Evolutionary conservation across 805 yeast species (phyloP).

Genomic region (Wickerhamiella sorbophila): DNA sequence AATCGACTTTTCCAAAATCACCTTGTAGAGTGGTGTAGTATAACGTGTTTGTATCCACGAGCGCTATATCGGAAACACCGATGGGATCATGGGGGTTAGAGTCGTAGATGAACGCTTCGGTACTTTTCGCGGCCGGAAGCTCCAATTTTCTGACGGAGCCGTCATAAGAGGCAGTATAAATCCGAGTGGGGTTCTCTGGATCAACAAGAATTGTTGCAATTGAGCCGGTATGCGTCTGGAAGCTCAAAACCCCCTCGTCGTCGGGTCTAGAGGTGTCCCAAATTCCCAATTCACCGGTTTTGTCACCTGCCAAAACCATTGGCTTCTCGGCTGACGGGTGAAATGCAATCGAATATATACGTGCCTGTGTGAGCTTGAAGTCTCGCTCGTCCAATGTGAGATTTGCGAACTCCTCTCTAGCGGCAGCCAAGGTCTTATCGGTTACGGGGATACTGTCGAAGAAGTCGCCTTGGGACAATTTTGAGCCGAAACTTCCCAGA

Average conservation of each 20-base stretch:
- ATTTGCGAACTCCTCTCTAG: constrained; percentile 41
- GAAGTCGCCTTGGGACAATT: constrained; percentile 25
- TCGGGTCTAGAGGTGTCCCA: constrained; percentile 54
- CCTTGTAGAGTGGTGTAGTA: constrained; percentile 73
- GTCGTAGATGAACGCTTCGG: constrained; percentile 44
- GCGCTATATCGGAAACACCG: constrained; percentile 65
- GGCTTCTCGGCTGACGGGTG: constrained; percentile 59
- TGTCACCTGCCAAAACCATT: constrained; percentile 75
- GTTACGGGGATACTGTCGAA: constrained; percentile 39
- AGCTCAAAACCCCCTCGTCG: constrained; percentile 36
- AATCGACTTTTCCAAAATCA: constrained; percentile 59
- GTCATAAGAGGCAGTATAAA: constrained; percentile 70
- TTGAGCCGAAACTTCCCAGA: constrained; percentile 19
- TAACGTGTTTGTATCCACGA: constrained; percentile 42
- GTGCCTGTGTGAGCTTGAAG: constrained; percentile 46
- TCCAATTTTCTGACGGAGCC: constrained; percentile 71
- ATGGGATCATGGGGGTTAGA: constrained; percentile 32
- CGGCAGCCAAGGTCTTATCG: constrained; percentile 34
- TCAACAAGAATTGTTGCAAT: constrained; percentile 50
- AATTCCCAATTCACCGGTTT: constrained; percentile 70
- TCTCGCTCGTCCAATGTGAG: constrained; percentile 51
- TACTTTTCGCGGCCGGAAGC: constrained; percentile 41
- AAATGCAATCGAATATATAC: constrained; percentile 60
- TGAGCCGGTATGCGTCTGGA: constrained; percentile 64
- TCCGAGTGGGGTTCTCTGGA: constrained; percentile 34